Percentiles rank a stretch among this genome's conserved stretches.
Conservation (phyloP, 495 filamentous ascomycete genomes). For the Hypoxylon subgilvum region DNA sequence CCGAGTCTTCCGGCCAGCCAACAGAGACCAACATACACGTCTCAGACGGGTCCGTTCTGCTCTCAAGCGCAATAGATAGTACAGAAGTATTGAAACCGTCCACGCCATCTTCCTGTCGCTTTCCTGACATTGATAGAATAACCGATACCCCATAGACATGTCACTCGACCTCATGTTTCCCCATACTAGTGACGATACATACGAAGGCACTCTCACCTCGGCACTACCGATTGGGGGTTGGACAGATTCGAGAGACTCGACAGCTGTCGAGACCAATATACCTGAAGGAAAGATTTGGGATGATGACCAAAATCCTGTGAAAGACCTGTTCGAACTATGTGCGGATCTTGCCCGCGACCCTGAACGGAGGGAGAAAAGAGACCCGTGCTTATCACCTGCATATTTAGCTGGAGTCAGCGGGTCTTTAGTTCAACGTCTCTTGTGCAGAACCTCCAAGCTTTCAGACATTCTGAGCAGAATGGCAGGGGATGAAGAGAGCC, state of each 20-base stretch:
- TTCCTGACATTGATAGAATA: not conserved
- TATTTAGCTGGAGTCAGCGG: not conserved
- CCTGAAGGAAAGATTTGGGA: not conserved
- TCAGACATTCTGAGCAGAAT: not conserved
- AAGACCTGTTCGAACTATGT: not conserved
- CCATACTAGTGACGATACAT: not conserved
- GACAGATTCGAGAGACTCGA: not conserved
- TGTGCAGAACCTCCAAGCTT: not conserved
- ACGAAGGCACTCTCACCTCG: not conserved
- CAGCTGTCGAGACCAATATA: not conserved
- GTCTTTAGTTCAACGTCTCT: not conserved
- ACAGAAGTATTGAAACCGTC: too few species aligned
- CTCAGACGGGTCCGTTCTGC: too few species aligned
- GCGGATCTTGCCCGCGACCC: not conserved
- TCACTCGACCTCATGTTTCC: not conserved
- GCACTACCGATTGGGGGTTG: not conserved
- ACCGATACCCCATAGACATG: not conserved
- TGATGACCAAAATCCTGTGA: not conserved
- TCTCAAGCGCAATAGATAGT: too few species aligned
- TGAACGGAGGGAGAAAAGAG: not conserved
- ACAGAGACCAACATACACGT: too few species aligned
- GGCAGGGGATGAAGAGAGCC: not conserved
- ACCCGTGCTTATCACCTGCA: not conserved
- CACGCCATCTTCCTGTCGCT: too few species aligned
- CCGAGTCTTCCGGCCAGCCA: too few species aligned